Evolutionary conservation across 2,329 filamentous ascomycete species (phyloP).

Genomic region (Monilinia fructigena): DNA sequence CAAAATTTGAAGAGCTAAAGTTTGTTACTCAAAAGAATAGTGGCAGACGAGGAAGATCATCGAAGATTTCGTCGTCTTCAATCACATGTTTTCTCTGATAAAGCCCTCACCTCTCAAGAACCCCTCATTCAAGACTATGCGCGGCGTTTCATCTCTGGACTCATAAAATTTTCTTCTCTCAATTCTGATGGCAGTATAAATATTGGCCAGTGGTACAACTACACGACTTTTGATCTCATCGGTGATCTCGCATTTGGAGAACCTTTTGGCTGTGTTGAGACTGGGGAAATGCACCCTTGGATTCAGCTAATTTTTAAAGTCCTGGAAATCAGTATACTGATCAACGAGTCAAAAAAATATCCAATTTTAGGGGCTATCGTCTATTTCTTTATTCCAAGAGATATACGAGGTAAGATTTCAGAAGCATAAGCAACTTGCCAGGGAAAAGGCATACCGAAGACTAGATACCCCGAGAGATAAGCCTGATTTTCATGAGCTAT

Average conservation of each 20-base stretch:
- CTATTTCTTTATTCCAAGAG: background rate
- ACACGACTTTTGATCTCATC: constrained; percentile 43
- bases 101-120: constrained; percentile 38
- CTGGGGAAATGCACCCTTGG: constrained; percentile 10
- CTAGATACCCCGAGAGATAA: background rate
- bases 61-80: constrained; percentile 36
- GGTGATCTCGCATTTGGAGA: constrained; percentile 48
- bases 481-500: constrained; percentile 23
- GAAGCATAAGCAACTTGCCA: background rate
- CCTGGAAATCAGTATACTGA: background rate
- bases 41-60: constrained; percentile 30
- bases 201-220: constrained; percentile 41
- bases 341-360: background rate
- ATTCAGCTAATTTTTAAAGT: background rate
- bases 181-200: background rate
- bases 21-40: background rate
- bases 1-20: background rate
- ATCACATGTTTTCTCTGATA: constrained; percentile 39
- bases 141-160: constrained; percentile 11
- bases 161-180: constrained; percentile 15
- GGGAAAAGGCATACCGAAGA: constrained; percentile 11
- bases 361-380: background rate
- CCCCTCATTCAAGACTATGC: constrained; percentile 24
- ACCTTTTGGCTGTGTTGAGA: constrained; percentile 41
- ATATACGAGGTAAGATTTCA: accelerated